These are phyloP conservation scores for Panellus pusillus DNA, from an alignment of 768 basidiomycete genomes.

Conservation along the genomic window DNA sequence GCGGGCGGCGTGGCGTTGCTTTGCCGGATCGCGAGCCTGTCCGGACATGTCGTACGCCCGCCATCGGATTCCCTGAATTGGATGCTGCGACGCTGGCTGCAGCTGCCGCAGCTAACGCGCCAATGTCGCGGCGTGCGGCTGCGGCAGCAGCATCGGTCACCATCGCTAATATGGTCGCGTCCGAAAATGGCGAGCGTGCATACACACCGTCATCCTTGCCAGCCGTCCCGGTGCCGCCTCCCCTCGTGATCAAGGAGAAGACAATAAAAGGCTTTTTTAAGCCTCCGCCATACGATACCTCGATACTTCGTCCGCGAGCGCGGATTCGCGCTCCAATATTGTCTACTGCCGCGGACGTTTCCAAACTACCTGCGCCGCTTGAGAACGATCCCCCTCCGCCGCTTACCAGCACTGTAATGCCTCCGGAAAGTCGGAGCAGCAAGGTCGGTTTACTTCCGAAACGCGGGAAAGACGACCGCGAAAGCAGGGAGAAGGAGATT, in stretches of 20 bases:
- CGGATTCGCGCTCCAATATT: slow-evolving; percentile 57
- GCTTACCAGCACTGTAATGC: slow-evolving; percentile 27
- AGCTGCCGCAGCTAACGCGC: slow-evolving; percentile 63
- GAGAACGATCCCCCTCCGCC: slow-evolving; percentile 55
- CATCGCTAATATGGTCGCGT: slow-evolving; percentile 90
- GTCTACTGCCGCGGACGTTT: slow-evolving; percentile 68
- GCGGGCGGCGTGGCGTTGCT: slow-evolving; percentile 75
- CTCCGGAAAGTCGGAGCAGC: slow-evolving; percentile 47
- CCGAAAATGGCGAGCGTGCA: slow-evolving; percentile 72
- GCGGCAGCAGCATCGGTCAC: slow-evolving; percentile 80
- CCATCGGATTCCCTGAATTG: slow-evolving; percentile 79
- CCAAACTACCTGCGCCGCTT: slow-evolving; percentile 54
- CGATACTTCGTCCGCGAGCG: slow-evolving; percentile 62
- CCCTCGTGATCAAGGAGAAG: slow-evolving; percentile 58
- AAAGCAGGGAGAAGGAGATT: slow-evolving; percentile 82
- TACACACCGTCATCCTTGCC: slow-evolving; percentile 49
- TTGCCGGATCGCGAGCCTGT: slow-evolving; percentile 93
- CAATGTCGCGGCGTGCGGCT: slow-evolving; percentile 77
- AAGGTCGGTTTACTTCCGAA: slow-evolving; percentile 52
- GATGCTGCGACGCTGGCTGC: slow-evolving; percentile 70
- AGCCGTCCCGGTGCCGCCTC: slow-evolving; percentile 34
- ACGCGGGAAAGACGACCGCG: slow-evolving; percentile 72
- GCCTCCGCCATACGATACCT: slow-evolving; percentile 58
- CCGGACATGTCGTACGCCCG: slow-evolving; percentile 88
- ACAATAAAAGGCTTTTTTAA: slow-evolving; percentile 74